Evolutionary conservation across 2,329 filamentous ascomycete genomes (phyloP).

Genomic region (Amauroascus niger): DNA sequence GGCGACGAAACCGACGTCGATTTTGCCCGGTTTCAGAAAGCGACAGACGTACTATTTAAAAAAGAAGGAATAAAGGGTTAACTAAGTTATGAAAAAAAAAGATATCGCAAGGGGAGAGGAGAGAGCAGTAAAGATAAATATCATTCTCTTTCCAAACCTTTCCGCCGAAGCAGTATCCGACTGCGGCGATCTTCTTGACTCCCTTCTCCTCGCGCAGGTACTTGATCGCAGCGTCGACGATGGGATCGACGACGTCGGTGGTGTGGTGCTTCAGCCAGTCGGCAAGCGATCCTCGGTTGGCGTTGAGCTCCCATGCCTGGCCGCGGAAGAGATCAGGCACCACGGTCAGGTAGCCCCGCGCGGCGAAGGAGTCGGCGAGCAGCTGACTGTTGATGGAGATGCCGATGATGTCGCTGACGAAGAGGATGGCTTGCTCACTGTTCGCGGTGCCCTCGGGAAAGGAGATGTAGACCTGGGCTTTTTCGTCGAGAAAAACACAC

Average conservation of each 20-base stretch:
- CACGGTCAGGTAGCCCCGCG: conserved; percentile 59
- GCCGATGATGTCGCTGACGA: conserved; percentile 51
- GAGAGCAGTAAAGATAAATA: not conserved
- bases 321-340: conserved; percentile 64
- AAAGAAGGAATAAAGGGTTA: not conserved
- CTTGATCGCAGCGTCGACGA: conserved; percentile 44
- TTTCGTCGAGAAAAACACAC: not conserved
- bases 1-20: conserved; percentile 62
- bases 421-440: conserved; percentile 46
- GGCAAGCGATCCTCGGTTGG: conserved; percentile 39
- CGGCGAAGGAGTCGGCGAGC: conserved; percentile 65
- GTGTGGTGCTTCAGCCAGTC: conserved; percentile 43
- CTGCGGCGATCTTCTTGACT: conserved; percentile 47
- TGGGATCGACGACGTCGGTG: conserved; percentile 42
- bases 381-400: conserved; percentile 52
- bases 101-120: not conserved
- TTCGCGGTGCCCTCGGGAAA: conserved; percentile 44
- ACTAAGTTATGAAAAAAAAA: too few relatives aligned
- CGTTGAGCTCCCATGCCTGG: conserved; percentile 50
- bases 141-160: conserved; percentile 40
- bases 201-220: conserved; percentile 45
- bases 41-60: conserved; percentile 55
- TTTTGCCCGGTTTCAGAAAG: conserved; percentile 51
- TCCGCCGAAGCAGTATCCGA: conserved; percentile 68
- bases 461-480: conserved; percentile 48